Evolutionary conservation across 805 yeast species (phyloP).

Genomic region (Myxozyma udenii): DNA sequence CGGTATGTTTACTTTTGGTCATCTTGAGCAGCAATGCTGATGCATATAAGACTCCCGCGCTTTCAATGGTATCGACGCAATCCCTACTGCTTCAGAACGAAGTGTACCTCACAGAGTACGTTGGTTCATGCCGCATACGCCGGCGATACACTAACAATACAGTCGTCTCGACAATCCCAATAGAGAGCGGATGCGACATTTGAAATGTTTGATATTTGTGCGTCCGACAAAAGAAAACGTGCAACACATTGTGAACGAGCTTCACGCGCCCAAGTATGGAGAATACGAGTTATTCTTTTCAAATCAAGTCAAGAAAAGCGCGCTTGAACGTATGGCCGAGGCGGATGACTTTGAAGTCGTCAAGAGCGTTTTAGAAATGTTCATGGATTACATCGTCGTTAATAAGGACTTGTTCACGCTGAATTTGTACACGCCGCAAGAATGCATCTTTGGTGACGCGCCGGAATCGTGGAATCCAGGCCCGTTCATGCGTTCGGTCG

Average conservation of each 20-base stretch:
- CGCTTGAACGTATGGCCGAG: conserved; percentile 84
- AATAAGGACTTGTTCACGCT: conserved; percentile 63
- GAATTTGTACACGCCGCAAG: conserved; percentile 37
- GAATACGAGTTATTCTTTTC: conserved; percentile 73
- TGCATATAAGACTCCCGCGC: conserved; percentile 53
- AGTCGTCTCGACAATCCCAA: conserved; percentile 53
- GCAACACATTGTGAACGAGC: conserved; percentile 58
- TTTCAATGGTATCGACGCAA: conserved; percentile 88
- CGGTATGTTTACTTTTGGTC: conserved; percentile 40
- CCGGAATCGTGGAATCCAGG: conserved; percentile 48
- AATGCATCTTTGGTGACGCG: conserved; percentile 40
- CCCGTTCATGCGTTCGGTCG: conserved; percentile 45
- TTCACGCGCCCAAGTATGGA: conserved; percentile 74
- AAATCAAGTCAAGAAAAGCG: conserved; percentile 69
- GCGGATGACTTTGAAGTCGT: conserved; percentile 84
- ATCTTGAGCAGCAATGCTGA: not conserved
- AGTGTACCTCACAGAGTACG: conserved; percentile 70
- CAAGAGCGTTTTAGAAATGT: conserved; percentile 71
- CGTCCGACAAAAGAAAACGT: conserved; percentile 69
- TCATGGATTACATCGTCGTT: conserved; percentile 75
- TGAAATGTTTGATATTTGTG: conserved; percentile 75
- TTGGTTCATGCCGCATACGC: conserved; percentile 2
- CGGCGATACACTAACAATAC: no score
- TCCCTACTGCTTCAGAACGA: conserved; percentile 77
- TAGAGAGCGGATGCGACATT: conserved; percentile 71